Percentiles rank a stretch among this genome's conserved stretches.
These are phyloP conservation scores for Pyricularia pennisetigena DNA, from an alignment of 2,329 filamentous ascomycete genomes.

Conservation along the genomic window DNA sequence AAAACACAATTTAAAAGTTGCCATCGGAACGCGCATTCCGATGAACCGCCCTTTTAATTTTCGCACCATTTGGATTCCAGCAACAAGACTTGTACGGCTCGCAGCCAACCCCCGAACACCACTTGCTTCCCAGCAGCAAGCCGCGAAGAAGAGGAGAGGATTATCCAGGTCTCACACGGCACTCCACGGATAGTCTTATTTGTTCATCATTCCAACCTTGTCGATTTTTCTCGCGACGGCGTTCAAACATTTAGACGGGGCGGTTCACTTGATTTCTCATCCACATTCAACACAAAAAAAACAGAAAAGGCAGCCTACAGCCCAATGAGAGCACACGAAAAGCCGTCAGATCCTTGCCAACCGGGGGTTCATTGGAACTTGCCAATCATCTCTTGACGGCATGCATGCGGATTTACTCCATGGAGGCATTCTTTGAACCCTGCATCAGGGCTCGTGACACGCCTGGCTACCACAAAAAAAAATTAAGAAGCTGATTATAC, in stretches of 20 bases:
- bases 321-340: background rate
- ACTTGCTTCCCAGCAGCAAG: slow-evolving; percentile 17
- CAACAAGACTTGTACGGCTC: slow-evolving; percentile 16
- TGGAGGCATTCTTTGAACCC: background rate
- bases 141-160: slow-evolving; percentile 5
- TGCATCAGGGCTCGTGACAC: background rate
- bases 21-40: background rate
- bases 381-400: slow-evolving; percentile 1
- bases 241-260: slow-evolving; percentile 16
- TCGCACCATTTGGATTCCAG: background rate
- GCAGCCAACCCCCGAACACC: slow-evolving; percentile 10
- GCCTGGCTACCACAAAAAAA: background rate
- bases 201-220: slow-evolving; percentile 12
- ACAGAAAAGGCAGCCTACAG: background rate
- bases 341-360: background rate
- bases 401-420: background rate
- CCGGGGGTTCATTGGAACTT: slow-evolving; percentile 9
- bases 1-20: background rate
- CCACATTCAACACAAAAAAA: background rate
- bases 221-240: slow-evolving; percentile 23
- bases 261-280: background rate
- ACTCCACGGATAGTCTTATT: slow-evolving; percentile 7
- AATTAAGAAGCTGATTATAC: background rate
- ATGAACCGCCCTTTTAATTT: background rate
- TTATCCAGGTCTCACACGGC: background rate